phyloP scores from a whole-genome alignment of 352 stramenopile genomes.

The Globisporangium nodosum region DNA sequence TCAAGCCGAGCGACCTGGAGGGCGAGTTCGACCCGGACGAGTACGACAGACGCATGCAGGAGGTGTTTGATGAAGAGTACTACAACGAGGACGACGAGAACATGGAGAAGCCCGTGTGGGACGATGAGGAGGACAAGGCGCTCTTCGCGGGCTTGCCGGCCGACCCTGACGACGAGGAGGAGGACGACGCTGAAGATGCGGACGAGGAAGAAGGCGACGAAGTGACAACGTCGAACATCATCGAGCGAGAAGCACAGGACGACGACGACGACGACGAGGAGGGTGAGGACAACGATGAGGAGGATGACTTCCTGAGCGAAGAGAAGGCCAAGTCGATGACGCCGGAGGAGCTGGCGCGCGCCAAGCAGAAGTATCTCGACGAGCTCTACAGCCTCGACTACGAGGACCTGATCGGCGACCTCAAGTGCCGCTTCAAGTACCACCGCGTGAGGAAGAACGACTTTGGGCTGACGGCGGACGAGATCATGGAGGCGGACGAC shows the following conservation, averaged over 20 bases:
- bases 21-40: conserved; percentile 96
- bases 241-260: conserved; percentile 22
- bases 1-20: conserved; percentile 76
- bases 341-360: conserved; percentile 52
- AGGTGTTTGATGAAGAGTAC: conserved; percentile 98
- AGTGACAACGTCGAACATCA: conserved; percentile 18
- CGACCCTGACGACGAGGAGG: conserved; percentile 59
- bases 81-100: conserved; percentile 85
- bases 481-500: conserved; percentile 97
- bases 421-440: conserved; percentile 99
- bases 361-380: conserved; percentile 92
- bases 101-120: conserved; percentile 74
- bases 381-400: conserved; percentile 99
- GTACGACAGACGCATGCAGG: conserved; percentile 95
- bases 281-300: conserved; percentile 40
- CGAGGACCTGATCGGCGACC: conserved; percentile 97
- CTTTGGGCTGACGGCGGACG: conserved; percentile 95
- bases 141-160: conserved; percentile 70
- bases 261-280: conserved; percentile 23
- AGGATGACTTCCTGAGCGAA: conserved; percentile 39
- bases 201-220: conserved; percentile 29
- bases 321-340: conserved; percentile 45
- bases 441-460: conserved; percentile 91
- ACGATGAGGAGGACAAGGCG: conserved; percentile 81
- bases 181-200: conserved; percentile 19